Evolutionary conservation across 441 rosid genomes (phyloP).

Genomic region (Capsella rubella): DNA sequence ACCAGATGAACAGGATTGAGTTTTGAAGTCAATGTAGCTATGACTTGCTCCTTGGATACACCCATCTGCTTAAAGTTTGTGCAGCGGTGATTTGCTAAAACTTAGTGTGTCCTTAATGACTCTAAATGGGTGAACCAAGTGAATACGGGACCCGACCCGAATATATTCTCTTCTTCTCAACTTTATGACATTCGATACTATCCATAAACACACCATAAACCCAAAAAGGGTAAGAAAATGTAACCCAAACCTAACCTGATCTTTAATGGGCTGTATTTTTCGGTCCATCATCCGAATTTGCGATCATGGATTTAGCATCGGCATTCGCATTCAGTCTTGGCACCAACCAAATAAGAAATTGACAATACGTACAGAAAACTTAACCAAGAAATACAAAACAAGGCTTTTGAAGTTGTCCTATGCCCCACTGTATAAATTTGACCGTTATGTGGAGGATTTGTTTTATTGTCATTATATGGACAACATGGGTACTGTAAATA

Average conservation of each 20-base stretch:
- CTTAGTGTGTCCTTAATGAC: conserved; percentile 16
- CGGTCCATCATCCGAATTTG: background rate
- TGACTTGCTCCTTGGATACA: conserved; percentile 81
- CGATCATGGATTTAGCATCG: too few species aligned
- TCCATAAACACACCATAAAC: conserved; percentile 11
- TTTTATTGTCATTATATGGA: background rate
- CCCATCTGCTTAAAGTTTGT: conserved; percentile 54
- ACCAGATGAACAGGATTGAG: conserved; percentile 80
- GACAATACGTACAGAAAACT: too few species aligned
- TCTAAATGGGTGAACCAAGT: conserved; percentile 20
- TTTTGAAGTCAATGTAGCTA: conserved; percentile 73
- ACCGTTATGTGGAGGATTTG: background rate
- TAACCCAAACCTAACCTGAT: too few species aligned
- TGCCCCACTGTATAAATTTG: background rate
- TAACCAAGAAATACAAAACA: too few species aligned
- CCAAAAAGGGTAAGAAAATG: too few species aligned
- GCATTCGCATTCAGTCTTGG: too few species aligned
- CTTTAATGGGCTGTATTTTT: background rate
- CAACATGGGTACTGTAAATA: background rate
- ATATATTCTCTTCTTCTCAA: conserved; percentile 24
- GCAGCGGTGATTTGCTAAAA: background rate
- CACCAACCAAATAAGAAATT: too few species aligned
- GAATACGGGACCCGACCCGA: background rate
- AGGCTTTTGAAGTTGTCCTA: too few species aligned
- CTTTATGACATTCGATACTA: conserved; percentile 22